Base-by-base conservation (phyloP, 164 flowering plant genomes). In the Macadamia tetraphylla region DNA sequence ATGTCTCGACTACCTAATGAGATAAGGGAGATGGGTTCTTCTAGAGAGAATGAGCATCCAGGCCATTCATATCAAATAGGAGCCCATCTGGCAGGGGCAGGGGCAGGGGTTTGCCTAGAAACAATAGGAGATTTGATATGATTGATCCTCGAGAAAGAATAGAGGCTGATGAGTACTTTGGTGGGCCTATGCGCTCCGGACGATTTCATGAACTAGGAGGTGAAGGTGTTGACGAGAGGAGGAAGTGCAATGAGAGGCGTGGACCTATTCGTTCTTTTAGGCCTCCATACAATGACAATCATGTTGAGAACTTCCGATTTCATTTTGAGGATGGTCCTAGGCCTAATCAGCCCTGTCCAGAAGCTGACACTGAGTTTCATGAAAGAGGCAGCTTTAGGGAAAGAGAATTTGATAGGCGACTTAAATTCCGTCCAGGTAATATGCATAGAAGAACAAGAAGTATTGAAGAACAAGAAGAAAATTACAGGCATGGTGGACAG, bases 361-460 rank as follows among this genome's bases (percentile, higher is more conserved):
- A 84, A 49, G 70, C 64, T 63, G 78, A 80, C 60, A 10, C 77
- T 12, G 84, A 75, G 42, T 79, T 76, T 46, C 77, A 73, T 67
- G 85, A 79, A 42, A 72, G 86, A 74, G 77, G 77, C 14, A 75
- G 69, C 43, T 59, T 78, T n/a, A 82, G 88, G 61, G 84, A 76
- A 58, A 80, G 89, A 70, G 86, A 84, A 6, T 86, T 85, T 74
- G 87, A 86, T 18, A 73, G 86, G 46, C 79, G 81, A 61, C 66
- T 76, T 8, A 83, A 81, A 71, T 73, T 62, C 66, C 77, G 80
- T 17, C 74, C 80, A 23, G 79, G 74, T 44, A 77, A 77, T 72
- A 67, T 57, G 3, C 78, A 85, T 58, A 71, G 84, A 67, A 77
- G 85, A 69, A 72, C 76, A 10, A 78, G 90, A 74, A 76, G 58